Evolutionary conservation across 352 stramenopile genomes (phyloP).

Genomic region (Aphanomyces cochlioides): DNA sequence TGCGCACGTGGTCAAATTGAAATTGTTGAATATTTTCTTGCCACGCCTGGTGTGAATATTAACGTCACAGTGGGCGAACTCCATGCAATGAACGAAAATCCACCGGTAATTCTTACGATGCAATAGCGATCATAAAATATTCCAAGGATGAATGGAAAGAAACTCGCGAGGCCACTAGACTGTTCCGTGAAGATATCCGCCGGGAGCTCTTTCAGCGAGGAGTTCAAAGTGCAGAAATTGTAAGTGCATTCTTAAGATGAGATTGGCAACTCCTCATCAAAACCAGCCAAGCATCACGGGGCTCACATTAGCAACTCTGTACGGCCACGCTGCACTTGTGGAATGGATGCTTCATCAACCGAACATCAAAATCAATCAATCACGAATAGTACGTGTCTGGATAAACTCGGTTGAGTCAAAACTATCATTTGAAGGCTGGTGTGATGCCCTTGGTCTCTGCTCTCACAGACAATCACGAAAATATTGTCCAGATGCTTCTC

Average conservation of each 20-base stretch:
- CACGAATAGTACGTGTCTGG: not conserved
- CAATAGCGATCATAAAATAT: not conserved
- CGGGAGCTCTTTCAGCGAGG: not conserved
- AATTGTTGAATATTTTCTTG: not conserved
- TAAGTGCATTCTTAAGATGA: not conserved
- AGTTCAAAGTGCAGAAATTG: not conserved
- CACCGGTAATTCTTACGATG: not conserved
- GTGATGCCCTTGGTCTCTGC: not conserved
- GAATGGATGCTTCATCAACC: not conserved
- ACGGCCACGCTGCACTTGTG: not conserved
- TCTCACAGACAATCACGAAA: not conserved
- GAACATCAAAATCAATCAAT: not conserved
- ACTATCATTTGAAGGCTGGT: not conserved
- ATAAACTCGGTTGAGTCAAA: not conserved
- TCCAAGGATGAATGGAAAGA: not conserved
- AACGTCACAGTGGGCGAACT: not conserved
- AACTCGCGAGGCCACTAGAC: not conserved
- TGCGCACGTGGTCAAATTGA: not conserved
- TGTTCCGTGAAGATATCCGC: not conserved
- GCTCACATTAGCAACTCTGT: not conserved
- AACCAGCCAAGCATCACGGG: not conserved
- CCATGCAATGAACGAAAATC: not conserved
- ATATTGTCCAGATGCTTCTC: not conserved
- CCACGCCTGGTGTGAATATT: not conserved
- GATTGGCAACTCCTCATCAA: too few species aligned